Evolutionary conservation across 768 basidiomycete species (phyloP).

Genomic region (Calocera viscosa): DNA sequence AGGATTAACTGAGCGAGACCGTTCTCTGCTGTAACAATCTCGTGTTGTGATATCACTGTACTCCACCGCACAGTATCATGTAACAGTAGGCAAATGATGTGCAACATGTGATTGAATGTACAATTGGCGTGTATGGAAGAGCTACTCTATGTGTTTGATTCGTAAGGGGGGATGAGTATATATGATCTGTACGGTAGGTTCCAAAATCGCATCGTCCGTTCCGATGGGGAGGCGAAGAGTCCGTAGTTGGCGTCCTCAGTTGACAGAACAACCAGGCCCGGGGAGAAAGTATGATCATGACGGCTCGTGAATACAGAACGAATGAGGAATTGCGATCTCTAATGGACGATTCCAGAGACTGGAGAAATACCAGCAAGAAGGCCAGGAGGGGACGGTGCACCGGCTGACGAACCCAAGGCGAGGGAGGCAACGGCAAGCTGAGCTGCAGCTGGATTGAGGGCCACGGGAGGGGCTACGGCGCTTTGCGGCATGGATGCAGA

Average conservation of each 20-base stretch:
- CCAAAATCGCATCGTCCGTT: no score
- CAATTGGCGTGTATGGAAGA: not conserved
- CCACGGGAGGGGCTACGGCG: not conserved
- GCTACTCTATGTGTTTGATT: not conserved
- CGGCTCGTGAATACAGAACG: no score
- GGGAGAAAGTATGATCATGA: no score
- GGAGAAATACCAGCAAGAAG: not conserved
- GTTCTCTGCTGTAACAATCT: not conserved
- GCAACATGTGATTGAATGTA: not conserved
- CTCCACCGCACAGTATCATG: not conserved
- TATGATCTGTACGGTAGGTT: no score
- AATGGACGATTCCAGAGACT: not conserved
- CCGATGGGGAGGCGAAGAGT: no score
- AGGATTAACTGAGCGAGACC: not conserved
- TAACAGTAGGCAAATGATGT: not conserved
- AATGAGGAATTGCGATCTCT: no score
- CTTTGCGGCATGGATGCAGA: not conserved
- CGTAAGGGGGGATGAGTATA: no score
- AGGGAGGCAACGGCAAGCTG: not conserved
- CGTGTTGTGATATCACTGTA: not conserved
- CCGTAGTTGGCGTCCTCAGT: no score
- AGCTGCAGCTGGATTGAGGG: not conserved
- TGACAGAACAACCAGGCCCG: no score
- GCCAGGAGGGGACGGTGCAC: not conserved
- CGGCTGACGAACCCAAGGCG: not conserved